phyloP scores from a whole-genome alignment of 257 asterid genomes.

The Nicotiana benthamiana region DNA sequence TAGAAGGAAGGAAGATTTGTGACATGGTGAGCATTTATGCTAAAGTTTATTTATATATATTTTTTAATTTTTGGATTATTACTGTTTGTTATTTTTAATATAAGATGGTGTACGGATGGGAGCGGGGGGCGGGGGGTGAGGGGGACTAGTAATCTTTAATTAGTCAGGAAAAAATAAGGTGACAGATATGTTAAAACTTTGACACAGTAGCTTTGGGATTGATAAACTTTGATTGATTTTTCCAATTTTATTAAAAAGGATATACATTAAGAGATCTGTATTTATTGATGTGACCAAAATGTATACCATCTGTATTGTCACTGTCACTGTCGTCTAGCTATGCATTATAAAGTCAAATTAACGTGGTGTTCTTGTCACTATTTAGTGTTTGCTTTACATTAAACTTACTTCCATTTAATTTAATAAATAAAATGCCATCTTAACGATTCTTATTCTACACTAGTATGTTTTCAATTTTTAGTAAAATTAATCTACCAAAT shows the following conservation, averaged over 20 bases:
- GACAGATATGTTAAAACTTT: neutral
- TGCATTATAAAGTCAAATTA: neutral
- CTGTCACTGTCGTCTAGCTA: neutral
- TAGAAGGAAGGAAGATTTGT: neutral
- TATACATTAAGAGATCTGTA: neutral
- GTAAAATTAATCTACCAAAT: too few species aligned
- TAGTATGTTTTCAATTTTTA: too few species aligned
- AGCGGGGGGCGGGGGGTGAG: too few species aligned
- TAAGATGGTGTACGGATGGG: neutral
- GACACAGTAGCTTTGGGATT: constrained; percentile 30
- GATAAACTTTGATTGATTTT: constrained; percentile 1
- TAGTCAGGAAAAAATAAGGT: neutral
- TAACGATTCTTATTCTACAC: neutral
- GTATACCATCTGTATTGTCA: neutral
- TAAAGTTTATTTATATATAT: too few species aligned
- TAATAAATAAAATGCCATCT: neutral
- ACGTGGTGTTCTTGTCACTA: neutral
- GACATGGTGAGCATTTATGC: neutral
- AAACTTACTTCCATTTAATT: neutral
- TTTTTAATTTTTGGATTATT: neutral
- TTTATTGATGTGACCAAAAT: neutral
- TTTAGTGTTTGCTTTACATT: neutral
- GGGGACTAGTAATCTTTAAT: neutral
- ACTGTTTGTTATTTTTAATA: neutral
- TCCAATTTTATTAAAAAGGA: neutral